Conservation (phyloP, 208 protist genomes). For the Trypanosoma brucei region DNA sequence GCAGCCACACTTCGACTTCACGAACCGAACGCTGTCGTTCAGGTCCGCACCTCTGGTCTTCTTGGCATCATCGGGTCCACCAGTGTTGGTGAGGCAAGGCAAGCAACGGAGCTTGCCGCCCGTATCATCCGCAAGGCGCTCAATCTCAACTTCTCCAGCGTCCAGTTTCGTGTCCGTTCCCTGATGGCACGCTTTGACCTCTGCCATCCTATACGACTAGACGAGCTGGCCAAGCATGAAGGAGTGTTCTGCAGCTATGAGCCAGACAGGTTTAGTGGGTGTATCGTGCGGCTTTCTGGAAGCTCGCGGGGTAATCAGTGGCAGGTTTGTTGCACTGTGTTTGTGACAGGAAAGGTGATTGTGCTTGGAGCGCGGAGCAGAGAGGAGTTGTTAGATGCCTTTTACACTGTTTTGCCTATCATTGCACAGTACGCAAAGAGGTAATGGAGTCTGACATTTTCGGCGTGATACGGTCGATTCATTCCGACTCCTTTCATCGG, state of each 20-base stretch:
- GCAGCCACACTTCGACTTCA: constrained; percentile 81
- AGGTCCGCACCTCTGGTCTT: constrained; percentile 73
- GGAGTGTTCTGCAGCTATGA: constrained; percentile 72
- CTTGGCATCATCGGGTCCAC: constrained; percentile 73
- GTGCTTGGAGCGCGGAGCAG: constrained; percentile 75
- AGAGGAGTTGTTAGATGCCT: constrained; percentile 78
- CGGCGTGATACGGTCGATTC: constrained; percentile 3
- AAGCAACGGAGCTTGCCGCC: constrained; percentile 81
- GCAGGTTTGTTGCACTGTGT: constrained; percentile 70
- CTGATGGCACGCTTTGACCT: constrained; percentile 81
- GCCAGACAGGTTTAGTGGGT: constrained; percentile 82
- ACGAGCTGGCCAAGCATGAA: constrained; percentile 59
- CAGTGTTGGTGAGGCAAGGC: constrained; percentile 69
- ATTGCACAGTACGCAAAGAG: constrained; percentile 40
- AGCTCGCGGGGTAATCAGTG: constrained; percentile 55
- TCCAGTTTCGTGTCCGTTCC: constrained; percentile 81
- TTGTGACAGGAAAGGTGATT: constrained; percentile 82
- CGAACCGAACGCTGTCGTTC: constrained; percentile 64
- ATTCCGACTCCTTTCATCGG: too few species aligned
- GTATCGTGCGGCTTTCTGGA: constrained; percentile 58
- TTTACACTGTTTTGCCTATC: constrained; percentile 78
- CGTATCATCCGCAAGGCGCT: constrained; percentile 85
- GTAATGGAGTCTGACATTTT: constrained; percentile 36
- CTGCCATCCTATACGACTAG: constrained; percentile 71
- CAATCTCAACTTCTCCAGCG: constrained; percentile 40